These are phyloP conservation scores for Pseudocercospora crystallina DNA, from an alignment of 2,329 filamentous ascomycete species.

Conservation along the genomic window DNA sequence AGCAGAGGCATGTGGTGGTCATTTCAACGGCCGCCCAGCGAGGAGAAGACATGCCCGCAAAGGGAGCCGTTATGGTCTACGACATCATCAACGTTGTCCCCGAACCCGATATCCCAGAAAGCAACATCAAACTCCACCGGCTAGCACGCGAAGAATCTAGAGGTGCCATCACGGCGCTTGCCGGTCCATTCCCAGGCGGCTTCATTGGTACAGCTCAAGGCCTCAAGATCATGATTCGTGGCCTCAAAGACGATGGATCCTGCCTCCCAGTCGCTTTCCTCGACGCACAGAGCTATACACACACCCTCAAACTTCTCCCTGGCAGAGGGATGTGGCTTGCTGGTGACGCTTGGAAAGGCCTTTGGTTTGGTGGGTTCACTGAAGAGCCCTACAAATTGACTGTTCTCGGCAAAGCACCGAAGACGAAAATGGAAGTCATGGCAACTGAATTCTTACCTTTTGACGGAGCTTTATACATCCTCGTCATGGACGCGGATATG, in stretches of 20 bases:
- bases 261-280: slow-evolving; percentile 93
- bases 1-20: slow-evolving; percentile 76
- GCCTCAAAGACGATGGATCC: slow-evolving; percentile 91
- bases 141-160: slow-evolving; percentile 89
- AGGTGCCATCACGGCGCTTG: slow-evolving; percentile 80
- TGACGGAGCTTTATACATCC: slow-evolving; percentile 76
- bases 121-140: slow-evolving; percentile 79
- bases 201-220: slow-evolving; percentile 89
- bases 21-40: slow-evolving; percentile 83
- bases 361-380: slow-evolving; percentile 96
- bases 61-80: slow-evolving; percentile 84
- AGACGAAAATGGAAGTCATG: slow-evolving; percentile 73
- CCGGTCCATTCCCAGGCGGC: slow-evolving; percentile 73
- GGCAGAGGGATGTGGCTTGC: slow-evolving; percentile 83
- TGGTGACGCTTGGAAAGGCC: slow-evolving; percentile 85
- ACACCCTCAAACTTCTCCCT: slow-evolving; percentile 76
- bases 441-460: slow-evolving; percentile 86
- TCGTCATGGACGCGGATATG: slow-evolving; percentile 80
- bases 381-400: slow-evolving; percentile 97
- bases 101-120: slow-evolving; percentile 80
- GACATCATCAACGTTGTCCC: slow-evolving; percentile 91
- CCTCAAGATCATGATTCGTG: slow-evolving; percentile 95
- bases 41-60: slow-evolving; percentile 85
- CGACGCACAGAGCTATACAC: slow-evolving; percentile 94
- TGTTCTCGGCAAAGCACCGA: slow-evolving; percentile 77